Base-by-base conservation (phyloP, 257 asterid species). In the Solanum sitiens region DNA sequence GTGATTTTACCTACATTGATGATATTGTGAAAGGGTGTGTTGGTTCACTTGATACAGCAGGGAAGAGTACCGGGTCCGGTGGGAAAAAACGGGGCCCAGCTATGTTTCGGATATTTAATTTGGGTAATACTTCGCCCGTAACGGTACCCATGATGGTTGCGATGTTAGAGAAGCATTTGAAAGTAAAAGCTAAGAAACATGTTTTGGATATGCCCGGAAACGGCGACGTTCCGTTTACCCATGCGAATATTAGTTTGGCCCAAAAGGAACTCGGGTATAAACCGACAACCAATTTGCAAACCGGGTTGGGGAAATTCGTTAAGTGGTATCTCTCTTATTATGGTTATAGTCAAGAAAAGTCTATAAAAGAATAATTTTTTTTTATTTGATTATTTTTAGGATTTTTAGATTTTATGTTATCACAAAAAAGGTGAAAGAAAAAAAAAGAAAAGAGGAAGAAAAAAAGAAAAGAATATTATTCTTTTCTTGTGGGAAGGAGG, bases 171-270 rank as follows among this genome's bases (percentile, higher is more conserved):
- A 90, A 72, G 73, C 82, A 87, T 8, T 86, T 90, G 90, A 86
- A 88, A 53, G 75, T 82, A 4, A 90, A 90, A 65, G 91, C 89
- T 3, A 90, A 86, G 56, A 90, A 75, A 35, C 59, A 87, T 8
- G 10, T 65, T 12, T 63, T 82, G 32, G 89, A 88, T 44, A 87
- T 90, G 91, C 91, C 89, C 0, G 85, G 90, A 74, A 90, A 90
- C 73, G 91, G 91, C 0, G 91, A 90, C 40, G 91, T 90, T 27
- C 89, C 86, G 2, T 90, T 61, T 47, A 90, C 91, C 0, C 90
- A 90, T 86, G 91, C 91, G 39, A 88, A 90, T 86, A 88, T 90
- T 3, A 90, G 90, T 44, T 23, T 30, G 84, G 91, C 91, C 20
- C 90, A 21, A 13, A 80, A 33, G 56, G 89, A 73, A 37, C 44